A percentile compares a stretch with the other conserved stretches of the same genome.
These are phyloP conservation scores for Iris macrosiphon DNA, from an alignment of 106 monocot genomes.

Conservation along the genomic window DNA sequence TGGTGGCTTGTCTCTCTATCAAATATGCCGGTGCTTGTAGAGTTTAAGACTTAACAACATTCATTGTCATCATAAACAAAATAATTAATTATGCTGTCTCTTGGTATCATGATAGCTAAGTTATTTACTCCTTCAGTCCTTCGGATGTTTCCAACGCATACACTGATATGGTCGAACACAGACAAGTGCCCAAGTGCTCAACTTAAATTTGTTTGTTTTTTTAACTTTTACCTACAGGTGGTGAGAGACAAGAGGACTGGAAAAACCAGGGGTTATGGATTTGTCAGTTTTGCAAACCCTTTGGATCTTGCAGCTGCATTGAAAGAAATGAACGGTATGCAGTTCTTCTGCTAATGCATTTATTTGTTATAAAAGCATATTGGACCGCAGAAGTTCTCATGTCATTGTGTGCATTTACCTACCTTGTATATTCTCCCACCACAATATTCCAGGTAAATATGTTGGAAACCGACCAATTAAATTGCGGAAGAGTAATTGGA, in stretches of 20 bases:
- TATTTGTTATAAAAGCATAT: too few relatives aligned
- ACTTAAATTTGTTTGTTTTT: neutral
- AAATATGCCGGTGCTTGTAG: too few relatives aligned
- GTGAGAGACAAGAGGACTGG: conserved; percentile 96
- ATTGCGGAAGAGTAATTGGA: conserved; percentile 92
- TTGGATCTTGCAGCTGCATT: conserved; percentile 85
- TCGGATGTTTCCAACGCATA: neutral
- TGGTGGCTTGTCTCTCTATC: too few relatives aligned
- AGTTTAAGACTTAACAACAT: neutral
- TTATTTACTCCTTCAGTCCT: neutral
- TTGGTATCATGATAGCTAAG: neutral
- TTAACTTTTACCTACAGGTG: conserved; percentile 33
- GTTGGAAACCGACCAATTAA: conserved; percentile 95
- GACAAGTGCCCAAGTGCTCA: too few relatives aligned
- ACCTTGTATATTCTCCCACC: neutral
- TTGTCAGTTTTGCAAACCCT: conserved; percentile 92
- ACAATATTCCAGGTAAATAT: conserved; percentile 65
- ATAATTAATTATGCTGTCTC: neutral
- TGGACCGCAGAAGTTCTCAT: too few relatives aligned
- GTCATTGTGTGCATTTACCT: neutral
- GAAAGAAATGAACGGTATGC: conserved; percentile 94
- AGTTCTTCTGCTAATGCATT: neutral
- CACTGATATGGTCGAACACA: too few relatives aligned
- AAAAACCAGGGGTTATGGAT: conserved; percentile 94
- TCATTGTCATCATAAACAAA: neutral